Percentiles rank a stretch among this genome's conserved stretches.
phyloP scores from a whole-genome alignment of 192 early-diverging fungal species.

The Backusella psychrophila region DNA sequence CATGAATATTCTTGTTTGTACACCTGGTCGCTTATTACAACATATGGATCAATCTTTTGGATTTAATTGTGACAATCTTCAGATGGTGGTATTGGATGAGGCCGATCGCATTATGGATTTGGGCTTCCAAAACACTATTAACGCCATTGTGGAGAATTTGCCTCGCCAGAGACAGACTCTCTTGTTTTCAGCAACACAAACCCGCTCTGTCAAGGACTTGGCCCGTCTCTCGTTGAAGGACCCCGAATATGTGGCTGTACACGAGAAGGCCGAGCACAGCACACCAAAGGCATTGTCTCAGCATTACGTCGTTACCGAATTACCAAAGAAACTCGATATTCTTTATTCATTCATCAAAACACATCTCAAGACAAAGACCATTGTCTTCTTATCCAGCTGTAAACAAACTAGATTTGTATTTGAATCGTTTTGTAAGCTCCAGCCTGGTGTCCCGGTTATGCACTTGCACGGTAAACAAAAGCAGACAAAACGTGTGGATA shows the following conservation, averaged over 20 bases:
- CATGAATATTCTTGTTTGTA: conserved; percentile 85
- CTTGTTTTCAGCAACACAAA: conserved; percentile 97
- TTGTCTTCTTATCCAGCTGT: conserved; percentile 95
- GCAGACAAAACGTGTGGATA: conserved; percentile 89
- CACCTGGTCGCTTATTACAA: conserved; percentile 81
- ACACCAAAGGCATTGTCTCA: conserved; percentile 86
- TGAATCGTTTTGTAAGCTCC: conserved; percentile 94
- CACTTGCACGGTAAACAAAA: conserved; percentile 98
- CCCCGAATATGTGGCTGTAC: conserved; percentile 95
- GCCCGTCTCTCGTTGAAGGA: conserved; percentile 85
- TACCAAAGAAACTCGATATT: conserved; percentile 93
- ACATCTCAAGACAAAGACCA: conserved; percentile 85
- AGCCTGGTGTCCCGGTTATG: conserved; percentile 87
- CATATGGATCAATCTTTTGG: conserved; percentile 92
- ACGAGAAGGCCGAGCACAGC: conserved; percentile 74
- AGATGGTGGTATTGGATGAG: conserved; percentile 79
- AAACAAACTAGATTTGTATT: conserved; percentile 95
- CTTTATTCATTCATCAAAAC: conserved; percentile 93
- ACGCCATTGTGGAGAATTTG: conserved; percentile 82
- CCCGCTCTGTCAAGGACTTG: conserved; percentile 92
- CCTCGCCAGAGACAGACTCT: conserved; percentile 87
- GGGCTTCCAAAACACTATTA: conserved; percentile 81
- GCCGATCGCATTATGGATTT: conserved; percentile 85
- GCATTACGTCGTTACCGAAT: conserved; percentile 79
- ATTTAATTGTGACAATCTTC: conserved; percentile 81